phyloP scores from a whole-genome alignment of 495 filamentous ascomycete genomes.

The Neurospora sp. region DNA sequence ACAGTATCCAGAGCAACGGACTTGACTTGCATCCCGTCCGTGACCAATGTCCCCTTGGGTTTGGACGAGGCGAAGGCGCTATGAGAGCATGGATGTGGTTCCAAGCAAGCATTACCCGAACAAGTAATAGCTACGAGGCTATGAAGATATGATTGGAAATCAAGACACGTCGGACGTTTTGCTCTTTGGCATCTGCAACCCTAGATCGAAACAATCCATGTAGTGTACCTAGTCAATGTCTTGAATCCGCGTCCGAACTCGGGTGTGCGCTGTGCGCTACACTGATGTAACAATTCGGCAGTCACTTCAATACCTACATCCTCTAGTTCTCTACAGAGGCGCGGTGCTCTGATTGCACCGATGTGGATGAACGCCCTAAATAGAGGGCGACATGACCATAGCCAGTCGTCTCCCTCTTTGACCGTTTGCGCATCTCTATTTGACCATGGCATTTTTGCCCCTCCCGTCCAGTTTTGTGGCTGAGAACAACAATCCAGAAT shows the following conservation, averaged over 20 bases:
- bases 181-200: not conserved
- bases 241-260: not conserved
- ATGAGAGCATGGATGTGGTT: not conserved
- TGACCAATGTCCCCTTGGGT: not conserved
- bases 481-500: not conserved
- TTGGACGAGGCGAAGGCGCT: not conserved
- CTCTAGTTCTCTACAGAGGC: not conserved
- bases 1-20: not conserved
- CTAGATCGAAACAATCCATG: not conserved
- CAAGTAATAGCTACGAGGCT: not conserved
- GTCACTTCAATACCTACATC: not conserved
- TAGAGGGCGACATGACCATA: not conserved
- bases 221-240: not conserved
- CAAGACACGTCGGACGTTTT: not conserved
- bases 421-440: not conserved
- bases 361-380: not conserved
- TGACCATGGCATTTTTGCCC: not conserved
- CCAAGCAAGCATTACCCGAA: not conserved
- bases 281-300: not conserved
- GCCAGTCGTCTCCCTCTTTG: not conserved
- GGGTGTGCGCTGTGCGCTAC: not conserved
- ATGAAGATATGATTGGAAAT: not conserved
- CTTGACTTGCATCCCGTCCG: not conserved
- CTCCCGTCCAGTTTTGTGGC: not conserved
- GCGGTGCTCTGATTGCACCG: not conserved